A percentile compares a stretch with the other conserved stretches of the same genome.
Evolutionary conservation across 805 yeast genomes (phyloP).

Genomic region (Candida mattraensis): DNA sequence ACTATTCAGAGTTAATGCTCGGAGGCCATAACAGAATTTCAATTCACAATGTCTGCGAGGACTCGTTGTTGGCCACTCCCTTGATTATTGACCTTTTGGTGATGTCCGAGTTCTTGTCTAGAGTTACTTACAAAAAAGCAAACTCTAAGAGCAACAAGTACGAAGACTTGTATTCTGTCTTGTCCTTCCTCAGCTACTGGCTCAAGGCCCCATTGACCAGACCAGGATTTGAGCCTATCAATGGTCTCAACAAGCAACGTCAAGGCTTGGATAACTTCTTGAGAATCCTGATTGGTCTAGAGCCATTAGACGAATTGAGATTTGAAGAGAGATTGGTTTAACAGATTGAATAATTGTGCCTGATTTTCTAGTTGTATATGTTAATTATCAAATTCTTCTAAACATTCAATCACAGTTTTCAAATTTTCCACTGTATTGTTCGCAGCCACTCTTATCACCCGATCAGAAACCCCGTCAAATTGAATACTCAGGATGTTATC

Average conservation of each 20-base stretch:
- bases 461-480: constrained; percentile 65
- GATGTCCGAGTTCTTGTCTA: constrained; percentile 84
- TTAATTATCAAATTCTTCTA: constrained; percentile 61
- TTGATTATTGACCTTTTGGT: constrained; percentile 88
- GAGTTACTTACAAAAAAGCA: constrained; percentile 74
- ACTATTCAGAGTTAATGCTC: constrained; percentile 93
- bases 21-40: constrained; percentile 96
- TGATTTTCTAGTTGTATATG: too few relatives aligned
- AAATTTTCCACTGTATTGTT: constrained; percentile 77
- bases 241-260: constrained; percentile 94
- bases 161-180: constrained; percentile 76
- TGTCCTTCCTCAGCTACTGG: constrained; percentile 91
- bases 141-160: constrained; percentile 41
- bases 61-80: constrained; percentile 91
- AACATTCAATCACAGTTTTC: constrained; percentile 74
- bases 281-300: constrained; percentile 86
- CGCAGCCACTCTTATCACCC: constrained; percentile 81
- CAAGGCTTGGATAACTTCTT: constrained; percentile 87
- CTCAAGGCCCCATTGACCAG: constrained; percentile 94
- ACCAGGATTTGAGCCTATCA: constrained; percentile 86
- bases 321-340: constrained; percentile 81
- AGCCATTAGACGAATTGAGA: constrained; percentile 87
- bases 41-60: constrained; percentile 95
- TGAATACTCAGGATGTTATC: constrained; percentile 40
- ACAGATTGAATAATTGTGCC: neutral